These are phyloP conservation scores for Fagus sylvatica DNA, from an alignment of 306 rosid species.

Conservation along the genomic window DNA sequence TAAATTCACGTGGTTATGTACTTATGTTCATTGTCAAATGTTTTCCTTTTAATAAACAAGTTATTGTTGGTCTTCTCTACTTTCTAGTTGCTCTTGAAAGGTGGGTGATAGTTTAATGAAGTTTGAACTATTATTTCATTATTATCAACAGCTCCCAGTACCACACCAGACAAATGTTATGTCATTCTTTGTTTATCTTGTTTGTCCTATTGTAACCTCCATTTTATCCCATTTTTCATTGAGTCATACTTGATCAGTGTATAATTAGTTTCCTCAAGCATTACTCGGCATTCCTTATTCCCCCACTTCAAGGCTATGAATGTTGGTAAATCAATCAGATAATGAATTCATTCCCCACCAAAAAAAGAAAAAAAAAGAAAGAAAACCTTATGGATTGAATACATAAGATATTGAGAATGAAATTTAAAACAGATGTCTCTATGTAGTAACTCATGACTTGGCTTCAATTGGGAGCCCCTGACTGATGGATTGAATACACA, in stretches of 20 bases:
- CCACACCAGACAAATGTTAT: neutral
- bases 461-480: neutral
- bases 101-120: neutral
- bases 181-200: neutral
- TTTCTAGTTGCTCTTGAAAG: neutral
- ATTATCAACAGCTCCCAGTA: neutral
- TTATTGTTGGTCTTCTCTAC: neutral
- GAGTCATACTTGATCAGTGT: neutral
- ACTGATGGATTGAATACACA: neutral
- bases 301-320: too few relatives aligned
- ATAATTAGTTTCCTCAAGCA: neutral
- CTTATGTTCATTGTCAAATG: neutral
- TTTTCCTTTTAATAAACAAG: too few relatives aligned
- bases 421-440: neutral
- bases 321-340: neutral
- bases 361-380: neutral
- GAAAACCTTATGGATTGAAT: too few relatives aligned
- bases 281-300: neutral
- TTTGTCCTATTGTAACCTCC: neutral
- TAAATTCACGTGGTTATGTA: neutral
- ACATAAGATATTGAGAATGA: slow-evolving; percentile 13
- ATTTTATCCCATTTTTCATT: neutral
- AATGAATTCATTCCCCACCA: neutral
- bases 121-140: neutral
- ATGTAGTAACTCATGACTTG: neutral